Percentiles rank a stretch among this genome's conserved stretches.
Conservation (phyloP, 2,329 filamentous ascomycete genomes). For the Graphilbum ipis-grandicollis region DNA sequence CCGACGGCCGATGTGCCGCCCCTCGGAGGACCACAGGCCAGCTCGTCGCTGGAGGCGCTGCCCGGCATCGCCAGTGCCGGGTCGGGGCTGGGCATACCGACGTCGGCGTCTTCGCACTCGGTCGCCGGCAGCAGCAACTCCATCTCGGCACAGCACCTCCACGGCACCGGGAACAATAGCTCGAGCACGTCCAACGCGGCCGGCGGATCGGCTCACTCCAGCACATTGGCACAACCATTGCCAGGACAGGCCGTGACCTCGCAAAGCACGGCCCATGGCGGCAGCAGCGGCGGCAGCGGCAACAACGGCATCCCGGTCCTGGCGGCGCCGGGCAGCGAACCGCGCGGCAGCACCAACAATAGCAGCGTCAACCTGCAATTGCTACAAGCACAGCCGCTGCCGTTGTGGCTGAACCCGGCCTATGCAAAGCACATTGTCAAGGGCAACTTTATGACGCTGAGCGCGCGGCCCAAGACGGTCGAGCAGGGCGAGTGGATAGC, state of each 20-base stretch:
- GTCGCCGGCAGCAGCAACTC: not conserved
- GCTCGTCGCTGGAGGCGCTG: not conserved
- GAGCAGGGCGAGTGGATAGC: constrained; percentile 92
- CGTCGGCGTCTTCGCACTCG: not conserved
- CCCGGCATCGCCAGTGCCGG: not conserved
- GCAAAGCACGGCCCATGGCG: no score
- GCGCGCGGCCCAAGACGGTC: constrained; percentile 80
- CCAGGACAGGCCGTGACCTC: no score
- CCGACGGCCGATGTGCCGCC: not conserved
- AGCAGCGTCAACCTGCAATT: not conserved
- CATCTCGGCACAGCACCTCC: constrained; percentile 11
- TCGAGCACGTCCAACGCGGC: not conserved
- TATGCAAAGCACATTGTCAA: constrained; percentile 81
- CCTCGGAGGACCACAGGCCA: not conserved
- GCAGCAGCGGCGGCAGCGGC: not conserved
- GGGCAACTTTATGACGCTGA: constrained; percentile 93
- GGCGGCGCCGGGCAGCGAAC: no score
- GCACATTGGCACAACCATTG: not conserved
- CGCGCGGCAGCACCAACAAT: no score
- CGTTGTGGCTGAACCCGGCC: constrained; percentile 57
- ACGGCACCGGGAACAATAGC: constrained; percentile 12
- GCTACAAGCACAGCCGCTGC: constrained; percentile 25
- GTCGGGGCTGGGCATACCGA: not conserved
- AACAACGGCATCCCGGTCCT: no score
- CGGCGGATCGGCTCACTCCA: no score